Conservation (phyloP, 352 stramenopile species). For the Hyaloperonospora arabidopsidis region DNA sequence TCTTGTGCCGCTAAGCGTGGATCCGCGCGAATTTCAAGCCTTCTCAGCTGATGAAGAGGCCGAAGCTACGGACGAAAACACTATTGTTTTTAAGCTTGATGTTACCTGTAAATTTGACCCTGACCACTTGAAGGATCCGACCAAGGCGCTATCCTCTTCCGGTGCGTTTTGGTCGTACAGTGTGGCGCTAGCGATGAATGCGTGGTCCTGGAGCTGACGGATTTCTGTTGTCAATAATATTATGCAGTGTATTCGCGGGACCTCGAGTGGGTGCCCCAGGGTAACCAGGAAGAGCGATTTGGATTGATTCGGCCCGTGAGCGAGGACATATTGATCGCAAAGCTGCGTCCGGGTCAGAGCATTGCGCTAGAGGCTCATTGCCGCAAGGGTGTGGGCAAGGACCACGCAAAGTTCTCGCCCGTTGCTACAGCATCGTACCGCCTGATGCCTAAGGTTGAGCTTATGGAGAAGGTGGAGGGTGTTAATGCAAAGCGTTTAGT, state of each 20-base stretch:
- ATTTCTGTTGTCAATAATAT: conserved; percentile 3
- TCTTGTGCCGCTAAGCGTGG: conserved; percentile 76
- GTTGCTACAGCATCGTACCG: conserved; percentile 94
- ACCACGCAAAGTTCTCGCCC: conserved; percentile 97
- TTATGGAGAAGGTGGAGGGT: conserved; percentile 56
- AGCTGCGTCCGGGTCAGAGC: conserved; percentile 92
- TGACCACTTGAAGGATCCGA: conserved; percentile 52
- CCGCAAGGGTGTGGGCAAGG: conserved; percentile 91
- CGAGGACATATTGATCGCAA: conserved; percentile 95
- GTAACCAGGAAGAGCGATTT: conserved; percentile 90
- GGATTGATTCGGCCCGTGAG: conserved; percentile 80
- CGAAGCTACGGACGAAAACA: conserved; percentile 92
- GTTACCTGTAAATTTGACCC: conserved; percentile 83
- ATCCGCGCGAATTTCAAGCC: conserved; percentile 79
- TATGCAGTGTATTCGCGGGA: conserved; percentile 87
- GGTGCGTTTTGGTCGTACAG: conserved; percentile 26
- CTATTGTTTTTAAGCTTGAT: conserved; percentile 93
- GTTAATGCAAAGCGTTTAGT: conserved; percentile 52
- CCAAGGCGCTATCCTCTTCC: conserved; percentile 59
- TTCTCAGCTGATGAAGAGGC: conserved; percentile 84
- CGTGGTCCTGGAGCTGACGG: conserved; percentile 2
- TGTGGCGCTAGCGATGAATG: background rate
- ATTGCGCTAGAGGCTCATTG: conserved; percentile 94
- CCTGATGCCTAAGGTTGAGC: conserved; percentile 81
- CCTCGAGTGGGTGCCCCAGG: conserved; percentile 95